phyloP scores from a whole-genome alignment of 2,329 filamentous ascomycete species.

The Eutypa lata region DNA sequence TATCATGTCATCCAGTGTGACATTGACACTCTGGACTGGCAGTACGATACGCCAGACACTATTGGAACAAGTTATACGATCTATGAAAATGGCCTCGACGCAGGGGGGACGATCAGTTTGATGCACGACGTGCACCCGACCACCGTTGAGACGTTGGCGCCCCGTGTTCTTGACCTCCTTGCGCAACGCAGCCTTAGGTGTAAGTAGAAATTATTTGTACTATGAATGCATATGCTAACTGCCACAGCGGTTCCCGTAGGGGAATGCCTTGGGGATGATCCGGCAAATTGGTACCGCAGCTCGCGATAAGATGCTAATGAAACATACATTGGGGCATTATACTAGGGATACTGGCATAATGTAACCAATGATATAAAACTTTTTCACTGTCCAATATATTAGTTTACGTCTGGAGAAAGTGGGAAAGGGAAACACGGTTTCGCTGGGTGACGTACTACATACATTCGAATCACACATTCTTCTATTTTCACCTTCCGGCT shows the following conservation, averaged over 20 bases:
- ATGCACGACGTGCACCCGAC: slow-evolving; percentile 34
- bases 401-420: no score
- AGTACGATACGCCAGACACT: slow-evolving; percentile 27
- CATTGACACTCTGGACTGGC: slow-evolving; percentile 44
- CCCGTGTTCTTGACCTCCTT: slow-evolving; percentile 26
- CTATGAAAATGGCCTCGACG: slow-evolving; percentile 28
- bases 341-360: no score
- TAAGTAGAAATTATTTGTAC: background rate
- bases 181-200: slow-evolving; percentile 4
- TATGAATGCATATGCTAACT: background rate
- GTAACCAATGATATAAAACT: no score
- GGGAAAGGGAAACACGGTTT: no score
- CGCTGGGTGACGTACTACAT: no score
- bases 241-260: slow-evolving; percentile 8
- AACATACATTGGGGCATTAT: no score
- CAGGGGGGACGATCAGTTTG: slow-evolving; percentile 30
- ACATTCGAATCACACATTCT: no score
- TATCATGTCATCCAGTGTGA: slow-evolving; percentile 47
- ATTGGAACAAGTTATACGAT: slow-evolving; percentile 28
- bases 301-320: background rate
- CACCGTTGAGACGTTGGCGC: slow-evolving; percentile 31
- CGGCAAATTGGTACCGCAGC: slow-evolving; percentile 10
- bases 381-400: no score
- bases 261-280: slow-evolving; percentile 10
- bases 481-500: no score